Evolutionary conservation across 768 basidiomycete species (phyloP).

Genomic region (Pulveroboletus ravenelii): DNA sequence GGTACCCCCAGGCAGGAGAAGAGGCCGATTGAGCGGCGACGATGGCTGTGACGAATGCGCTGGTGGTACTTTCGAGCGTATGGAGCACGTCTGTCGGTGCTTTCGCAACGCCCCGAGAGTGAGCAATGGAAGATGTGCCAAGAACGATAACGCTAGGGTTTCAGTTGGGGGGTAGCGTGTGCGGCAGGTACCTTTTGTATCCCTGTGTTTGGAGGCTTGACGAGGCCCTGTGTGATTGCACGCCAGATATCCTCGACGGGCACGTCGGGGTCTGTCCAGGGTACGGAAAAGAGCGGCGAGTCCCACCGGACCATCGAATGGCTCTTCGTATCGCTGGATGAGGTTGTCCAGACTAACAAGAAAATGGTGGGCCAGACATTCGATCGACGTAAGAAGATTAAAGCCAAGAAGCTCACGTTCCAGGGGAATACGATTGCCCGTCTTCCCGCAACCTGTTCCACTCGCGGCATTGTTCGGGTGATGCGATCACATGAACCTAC

Average conservation of each 20-base stretch:
- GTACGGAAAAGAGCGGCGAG: slow-evolving; percentile 83
- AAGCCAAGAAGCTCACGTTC: slow-evolving; percentile 50
- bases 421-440: slow-evolving; percentile 50
- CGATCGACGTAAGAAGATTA: neutral
- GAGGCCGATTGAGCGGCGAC: slow-evolving; percentile 57
- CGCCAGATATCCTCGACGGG: slow-evolving; percentile 75
- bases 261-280: slow-evolving; percentile 65
- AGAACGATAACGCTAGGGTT: neutral
- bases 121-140: neutral
- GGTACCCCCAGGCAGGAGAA: slow-evolving; percentile 43
- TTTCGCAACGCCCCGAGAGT: slow-evolving; percentile 48
- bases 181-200: slow-evolving; percentile 57
- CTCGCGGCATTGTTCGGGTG: slow-evolving; percentile 67
- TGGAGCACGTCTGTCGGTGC: slow-evolving; percentile 88
- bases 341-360: slow-evolving; percentile 35
- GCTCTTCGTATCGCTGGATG: slow-evolving; percentile 87
- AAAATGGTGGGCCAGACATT: neutral
- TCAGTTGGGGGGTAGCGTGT: neutral
- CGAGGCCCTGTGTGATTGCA: slow-evolving; percentile 68
- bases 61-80: slow-evolving; percentile 74
- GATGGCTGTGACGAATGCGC: slow-evolving; percentile 65
- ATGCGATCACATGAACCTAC: slow-evolving; percentile 73
- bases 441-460: slow-evolving; percentile 63
- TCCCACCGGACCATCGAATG: slow-evolving; percentile 99
- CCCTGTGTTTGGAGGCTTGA: slow-evolving; percentile 87